Evolutionary conservation across 1,284 basidiomycete species (phyloP).

Genomic region (Ceratobasidium sp.): DNA sequence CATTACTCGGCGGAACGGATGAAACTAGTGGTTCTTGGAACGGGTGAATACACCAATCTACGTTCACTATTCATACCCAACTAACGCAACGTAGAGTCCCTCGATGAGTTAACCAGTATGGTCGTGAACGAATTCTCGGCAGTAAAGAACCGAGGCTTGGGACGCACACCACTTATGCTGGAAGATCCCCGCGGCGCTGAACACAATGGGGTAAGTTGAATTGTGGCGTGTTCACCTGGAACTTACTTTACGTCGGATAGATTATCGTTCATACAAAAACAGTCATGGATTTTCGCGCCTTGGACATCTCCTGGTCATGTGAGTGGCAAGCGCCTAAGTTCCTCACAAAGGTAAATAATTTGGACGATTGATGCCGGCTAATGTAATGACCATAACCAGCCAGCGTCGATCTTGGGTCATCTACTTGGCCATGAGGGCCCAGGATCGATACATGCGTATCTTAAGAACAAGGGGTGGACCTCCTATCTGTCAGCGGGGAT

Average conservation of each 20-base stretch:
- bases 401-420: conserved; percentile 80
- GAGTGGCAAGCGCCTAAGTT: conserved; percentile 82
- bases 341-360: conserved; percentile 64
- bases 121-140: conserved; percentile 79
- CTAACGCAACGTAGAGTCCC: conserved; percentile 62
- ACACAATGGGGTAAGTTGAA: conserved; percentile 71
- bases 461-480: conserved; percentile 92
- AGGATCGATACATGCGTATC: conserved; percentile 88
- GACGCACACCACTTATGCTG: conserved; percentile 60
- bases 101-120: conserved; percentile 76
- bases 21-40: conserved; percentile 89
- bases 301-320: conserved; percentile 89
- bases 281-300: conserved; percentile 84
- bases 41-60: conserved; percentile 59
- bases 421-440: conserved; percentile 96
- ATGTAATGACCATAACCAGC: conserved; percentile 52
- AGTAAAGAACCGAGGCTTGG: conserved; percentile 70
- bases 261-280: conserved; percentile 86
- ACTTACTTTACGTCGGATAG: conserved; percentile 52
- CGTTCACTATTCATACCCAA: conserved; percentile 27
- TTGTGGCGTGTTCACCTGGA: background rate
- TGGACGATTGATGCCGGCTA: background rate
- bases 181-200: conserved; percentile 78
- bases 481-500: conserved; percentile 74
- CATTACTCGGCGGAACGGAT: conserved; percentile 95